A percentile compares a stretch with the other conserved stretches of the same genome.
phyloP scores from a whole-genome alignment of 805 yeast species.

The Starmerella etchellsii region DNA sequence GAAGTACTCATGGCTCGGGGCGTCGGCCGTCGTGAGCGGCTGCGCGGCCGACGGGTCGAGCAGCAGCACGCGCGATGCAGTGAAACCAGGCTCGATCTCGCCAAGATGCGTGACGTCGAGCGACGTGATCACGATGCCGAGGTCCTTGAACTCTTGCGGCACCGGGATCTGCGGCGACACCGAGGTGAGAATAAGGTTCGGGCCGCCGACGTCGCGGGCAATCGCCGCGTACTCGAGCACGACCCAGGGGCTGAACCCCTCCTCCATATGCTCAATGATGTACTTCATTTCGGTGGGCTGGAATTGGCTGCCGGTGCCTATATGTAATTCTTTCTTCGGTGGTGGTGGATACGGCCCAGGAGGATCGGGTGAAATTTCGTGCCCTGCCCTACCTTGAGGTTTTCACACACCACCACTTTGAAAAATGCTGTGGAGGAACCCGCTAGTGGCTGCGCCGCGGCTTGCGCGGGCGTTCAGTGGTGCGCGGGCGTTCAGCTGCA shows the following conservation, averaged over 20 bases:
- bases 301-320: background rate
- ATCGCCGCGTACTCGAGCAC: constrained; percentile 73
- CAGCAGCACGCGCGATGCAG: constrained; percentile 50
- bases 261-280: constrained; percentile 95
- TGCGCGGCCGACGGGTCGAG: constrained; percentile 76
- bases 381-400: background rate
- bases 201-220: constrained; percentile 66
- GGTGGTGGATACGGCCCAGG: too few species aligned
- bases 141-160: constrained; percentile 39
- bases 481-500: constrained; percentile 1
- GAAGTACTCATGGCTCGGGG: constrained; percentile 60
- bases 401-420: background rate
- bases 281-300: constrained; percentile 38
- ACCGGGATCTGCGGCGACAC: constrained; percentile 58
- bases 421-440: background rate
- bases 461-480: background rate
- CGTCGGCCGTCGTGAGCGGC: constrained; percentile 64
- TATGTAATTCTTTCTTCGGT: too few species aligned
- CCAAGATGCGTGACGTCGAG: constrained; percentile 42
- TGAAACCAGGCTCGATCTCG: constrained; percentile 28
- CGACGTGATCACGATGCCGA: constrained; percentile 38
- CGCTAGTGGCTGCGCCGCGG: background rate
- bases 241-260: constrained; percentile 95
- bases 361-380: background rate
- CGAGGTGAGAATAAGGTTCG: constrained; percentile 64